Conservation (phyloP, 441 rosid genomes). For the Adansonia grandidieri region DNA sequence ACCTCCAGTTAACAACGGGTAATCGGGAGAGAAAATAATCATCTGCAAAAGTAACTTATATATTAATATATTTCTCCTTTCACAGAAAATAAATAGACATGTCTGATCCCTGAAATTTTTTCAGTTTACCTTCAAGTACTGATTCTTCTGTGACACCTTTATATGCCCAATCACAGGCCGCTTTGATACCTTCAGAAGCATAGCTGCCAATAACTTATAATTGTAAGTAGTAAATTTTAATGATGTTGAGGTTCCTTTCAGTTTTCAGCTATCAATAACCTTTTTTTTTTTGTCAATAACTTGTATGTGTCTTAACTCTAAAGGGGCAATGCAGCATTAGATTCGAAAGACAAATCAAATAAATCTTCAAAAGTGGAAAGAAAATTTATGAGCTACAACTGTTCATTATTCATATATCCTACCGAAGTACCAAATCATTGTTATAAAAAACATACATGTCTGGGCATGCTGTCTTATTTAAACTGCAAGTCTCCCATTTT, state of each 20-base stretch:
- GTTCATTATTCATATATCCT: neutral
- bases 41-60: constrained; percentile 43
- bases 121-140: constrained; percentile 56
- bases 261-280: no score
- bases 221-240: neutral
- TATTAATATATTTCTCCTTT: constrained; percentile 8
- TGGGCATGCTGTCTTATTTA: constrained; percentile 57
- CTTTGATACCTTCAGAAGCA: constrained; percentile 80
- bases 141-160: constrained; percentile 67
- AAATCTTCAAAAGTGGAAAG: neutral
- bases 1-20: constrained; percentile 58
- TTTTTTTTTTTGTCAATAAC: no score
- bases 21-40: constrained; percentile 72
- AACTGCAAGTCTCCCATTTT: constrained; percentile 69
- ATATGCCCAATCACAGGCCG: constrained; percentile 89
- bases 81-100: neutral
- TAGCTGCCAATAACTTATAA: constrained; percentile 45
- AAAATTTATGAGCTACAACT: neutral
- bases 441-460: constrained; percentile 48
- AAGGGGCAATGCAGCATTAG: neutral
- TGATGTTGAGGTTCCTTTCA: no score
- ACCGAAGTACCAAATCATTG: neutral
- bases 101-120: neutral
- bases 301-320: no score
- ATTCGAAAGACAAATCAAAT: constrained; percentile 6